phyloP scores from a whole-genome alignment of 192 early-diverging fungal species.

The Coemansia sp. region DNA sequence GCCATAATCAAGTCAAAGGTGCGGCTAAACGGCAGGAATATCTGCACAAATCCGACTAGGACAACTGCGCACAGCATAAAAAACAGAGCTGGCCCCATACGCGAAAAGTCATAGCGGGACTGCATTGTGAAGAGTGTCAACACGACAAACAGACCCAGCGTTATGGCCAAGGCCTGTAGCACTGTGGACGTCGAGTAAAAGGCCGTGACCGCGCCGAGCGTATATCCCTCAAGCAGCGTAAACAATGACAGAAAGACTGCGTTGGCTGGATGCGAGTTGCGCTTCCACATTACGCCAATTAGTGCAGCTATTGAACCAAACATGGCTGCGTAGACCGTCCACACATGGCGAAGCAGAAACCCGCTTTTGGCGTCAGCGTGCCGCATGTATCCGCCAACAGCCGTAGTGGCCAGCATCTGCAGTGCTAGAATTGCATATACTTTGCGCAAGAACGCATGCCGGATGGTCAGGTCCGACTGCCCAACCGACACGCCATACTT shows the following conservation, averaged over 20 bases:
- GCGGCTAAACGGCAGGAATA: conserved; percentile 70
- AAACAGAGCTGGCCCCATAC: conserved; percentile 61
- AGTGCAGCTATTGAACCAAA: conserved; percentile 54
- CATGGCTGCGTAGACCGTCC: conserved; percentile 60
- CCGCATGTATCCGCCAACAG: conserved; percentile 60
- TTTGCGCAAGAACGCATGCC: conserved; percentile 68
- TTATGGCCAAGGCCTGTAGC: conserved; percentile 74
- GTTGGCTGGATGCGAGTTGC: conserved; percentile 64
- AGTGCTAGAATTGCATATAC: conserved; percentile 68
- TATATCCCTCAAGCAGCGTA: conserved; percentile 59
- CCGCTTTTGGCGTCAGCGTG: conserved; percentile 52
- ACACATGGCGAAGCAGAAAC: conserved; percentile 60
- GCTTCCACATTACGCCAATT: conserved; percentile 59
- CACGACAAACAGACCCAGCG: conserved; percentile 66
- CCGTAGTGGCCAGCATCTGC: conserved; percentile 62
- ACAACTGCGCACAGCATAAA: conserved; percentile 64
- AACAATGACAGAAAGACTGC: conserved; percentile 61
- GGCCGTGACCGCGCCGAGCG: conserved; percentile 60
- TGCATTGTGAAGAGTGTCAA: conserved; percentile 79
- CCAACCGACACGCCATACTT: conserved; percentile 53
- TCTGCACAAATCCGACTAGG: conserved; percentile 61
- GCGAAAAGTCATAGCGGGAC: conserved; percentile 70
- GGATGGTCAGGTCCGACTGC: conserved; percentile 52
- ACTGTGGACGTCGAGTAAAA: conserved; percentile 65
- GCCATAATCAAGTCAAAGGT: conserved; percentile 61